A percentile compares a stretch with the other conserved stretches of the same genome.
Conservation (phyloP, 306 rosid species). For the Clitoria ternatea region DNA sequence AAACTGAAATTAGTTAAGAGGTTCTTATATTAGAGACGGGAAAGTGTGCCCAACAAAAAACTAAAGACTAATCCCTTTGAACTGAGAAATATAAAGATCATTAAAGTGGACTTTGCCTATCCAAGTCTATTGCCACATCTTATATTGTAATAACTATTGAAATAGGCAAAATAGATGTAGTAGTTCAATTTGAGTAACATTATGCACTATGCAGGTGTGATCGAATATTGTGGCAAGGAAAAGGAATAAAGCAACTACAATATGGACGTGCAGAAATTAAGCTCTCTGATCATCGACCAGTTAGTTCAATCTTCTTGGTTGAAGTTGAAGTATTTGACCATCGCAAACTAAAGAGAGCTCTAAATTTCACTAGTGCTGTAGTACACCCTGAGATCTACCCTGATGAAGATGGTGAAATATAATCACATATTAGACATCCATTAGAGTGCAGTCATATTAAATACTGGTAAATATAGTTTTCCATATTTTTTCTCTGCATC, state of each 20-base stretch:
- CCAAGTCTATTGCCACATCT: no score
- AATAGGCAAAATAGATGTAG: neutral
- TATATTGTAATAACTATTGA: neutral
- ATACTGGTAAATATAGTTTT: neutral
- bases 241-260: conserved; percentile 68
- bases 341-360: conserved; percentile 70
- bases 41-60: no score
- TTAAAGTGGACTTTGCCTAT: no score
- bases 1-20: no score
- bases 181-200: conserved; percentile 8
- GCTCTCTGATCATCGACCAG: conserved; percentile 87
- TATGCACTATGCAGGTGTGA: conserved; percentile 70
- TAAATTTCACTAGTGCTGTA: conserved; percentile 54
- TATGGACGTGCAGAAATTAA: conserved; percentile 58
- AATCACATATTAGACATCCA: neutral
- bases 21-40: no score
- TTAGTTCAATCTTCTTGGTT: conserved; percentile 62
- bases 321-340: conserved; percentile 89
- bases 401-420: conserved; percentile 43
- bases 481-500: neutral
- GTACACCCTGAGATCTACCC: conserved; percentile 63
- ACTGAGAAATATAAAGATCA: no score
- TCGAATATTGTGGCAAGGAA: conserved; percentile 81
- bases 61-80: no score
- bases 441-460: neutral